phyloP scores from a whole-genome alignment of 1,284 basidiomycete species.

The Jaminaea rosea region DNA sequence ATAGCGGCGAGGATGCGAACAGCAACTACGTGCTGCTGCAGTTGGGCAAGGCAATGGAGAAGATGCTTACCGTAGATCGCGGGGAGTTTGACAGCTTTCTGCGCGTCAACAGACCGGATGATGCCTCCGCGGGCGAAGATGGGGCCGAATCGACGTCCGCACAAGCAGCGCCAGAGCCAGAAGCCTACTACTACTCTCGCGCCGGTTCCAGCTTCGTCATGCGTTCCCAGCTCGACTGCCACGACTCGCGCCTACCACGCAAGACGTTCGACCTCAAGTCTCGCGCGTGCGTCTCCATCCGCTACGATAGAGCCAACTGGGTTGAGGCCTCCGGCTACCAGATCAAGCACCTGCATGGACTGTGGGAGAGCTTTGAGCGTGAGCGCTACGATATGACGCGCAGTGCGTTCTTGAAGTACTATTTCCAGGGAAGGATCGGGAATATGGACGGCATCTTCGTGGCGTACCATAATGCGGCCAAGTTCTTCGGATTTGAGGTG shows the following conservation, averaged over 20 bases:
- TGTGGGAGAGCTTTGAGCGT: constrained; percentile 45
- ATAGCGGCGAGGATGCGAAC: constrained; percentile 29
- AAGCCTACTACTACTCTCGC: constrained; percentile 51
- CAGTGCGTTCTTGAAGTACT: constrained; percentile 90
- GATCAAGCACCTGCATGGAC: constrained; percentile 32
- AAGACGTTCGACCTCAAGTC: constrained; percentile 95
- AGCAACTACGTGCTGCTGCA: constrained; percentile 38
- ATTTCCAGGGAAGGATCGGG: constrained; percentile 89
- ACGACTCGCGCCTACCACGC: constrained; percentile 71
- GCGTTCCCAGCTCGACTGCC: constrained; percentile 89
- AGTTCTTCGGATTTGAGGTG: constrained; percentile 79
- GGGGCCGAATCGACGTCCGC: neutral
- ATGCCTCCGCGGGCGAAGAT: neutral
- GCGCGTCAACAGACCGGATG: constrained; percentile 48
- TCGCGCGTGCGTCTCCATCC: constrained; percentile 72
- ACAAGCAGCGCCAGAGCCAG: constrained; percentile 2
- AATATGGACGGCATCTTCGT: constrained; percentile 95
- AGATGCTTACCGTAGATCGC: constrained; percentile 65
- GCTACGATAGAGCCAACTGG: constrained; percentile 77
- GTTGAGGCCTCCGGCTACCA: constrained; percentile 50
- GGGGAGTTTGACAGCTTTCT: constrained; percentile 62
- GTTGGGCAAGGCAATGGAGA: constrained; percentile 80
- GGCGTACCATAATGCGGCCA: constrained; percentile 84
- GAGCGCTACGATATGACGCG: constrained; percentile 66
- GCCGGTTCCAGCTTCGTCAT: constrained; percentile 65